phyloP scores from a whole-genome alignment of 768 basidiomycete species.

The Tricholoma furcatifolium region DNA sequence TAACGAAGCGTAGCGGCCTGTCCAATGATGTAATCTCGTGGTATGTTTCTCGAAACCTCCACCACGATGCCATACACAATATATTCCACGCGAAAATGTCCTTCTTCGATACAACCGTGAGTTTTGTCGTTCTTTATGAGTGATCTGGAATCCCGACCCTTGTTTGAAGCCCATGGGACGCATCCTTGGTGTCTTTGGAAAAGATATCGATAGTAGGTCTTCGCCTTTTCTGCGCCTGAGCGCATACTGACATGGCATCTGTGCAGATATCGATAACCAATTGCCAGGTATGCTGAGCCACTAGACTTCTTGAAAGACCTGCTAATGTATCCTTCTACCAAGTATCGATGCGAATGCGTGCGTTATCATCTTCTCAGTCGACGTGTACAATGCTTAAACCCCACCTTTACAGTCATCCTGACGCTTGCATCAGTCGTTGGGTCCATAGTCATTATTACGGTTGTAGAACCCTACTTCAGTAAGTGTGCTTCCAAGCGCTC shows the following conservation, averaged over 20 bases:
- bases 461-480: slow-evolving; percentile 64
- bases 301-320: neutral
- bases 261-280: slow-evolving; percentile 55
- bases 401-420: slow-evolving; percentile 38
- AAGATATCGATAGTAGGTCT: slow-evolving; percentile 58
- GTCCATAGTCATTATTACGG: slow-evolving; percentile 53
- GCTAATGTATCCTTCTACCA: neutral
- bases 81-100: slow-evolving; percentile 73
- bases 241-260: neutral
- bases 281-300: slow-evolving; percentile 44
- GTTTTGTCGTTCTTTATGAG: neutral
- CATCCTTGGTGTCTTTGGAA: slow-evolving; percentile 61
- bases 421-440: slow-evolving; percentile 52
- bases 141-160: neutral
- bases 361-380: slow-evolving; percentile 19
- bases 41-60: slow-evolving; percentile 61
- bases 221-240: neutral
- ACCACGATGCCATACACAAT: slow-evolving; percentile 51
- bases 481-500: slow-evolving; percentile 15
- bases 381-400: neutral
- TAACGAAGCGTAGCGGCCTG: slow-evolving; percentile 37
- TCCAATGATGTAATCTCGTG: slow-evolving; percentile 56
- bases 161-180: slow-evolving; percentile 51
- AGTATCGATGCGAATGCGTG: slow-evolving; percentile 61
- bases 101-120: slow-evolving; percentile 71